Evolutionary conservation across 441 rosid genomes (phyloP).

Genomic region (Arabidopsis hybrid): DNA sequence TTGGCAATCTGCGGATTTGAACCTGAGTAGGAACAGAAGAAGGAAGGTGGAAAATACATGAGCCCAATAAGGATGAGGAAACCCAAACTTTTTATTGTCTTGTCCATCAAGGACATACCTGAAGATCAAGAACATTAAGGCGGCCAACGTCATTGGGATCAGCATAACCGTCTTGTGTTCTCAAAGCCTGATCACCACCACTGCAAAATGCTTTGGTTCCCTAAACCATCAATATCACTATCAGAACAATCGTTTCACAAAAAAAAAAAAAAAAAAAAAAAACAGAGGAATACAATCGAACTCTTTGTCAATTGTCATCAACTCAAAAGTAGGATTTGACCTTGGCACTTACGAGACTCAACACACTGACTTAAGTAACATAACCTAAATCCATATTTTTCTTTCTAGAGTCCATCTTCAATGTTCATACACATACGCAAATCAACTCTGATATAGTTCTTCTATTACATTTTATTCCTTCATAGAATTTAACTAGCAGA

Average conservation of each 20-base stretch:
- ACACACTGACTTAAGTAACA: background rate
- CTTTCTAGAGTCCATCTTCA: background rate
- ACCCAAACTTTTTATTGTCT: background rate
- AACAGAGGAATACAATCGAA: background rate
- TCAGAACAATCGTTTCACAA: slow-evolving; percentile 23
- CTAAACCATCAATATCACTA: slow-evolving; percentile 45
- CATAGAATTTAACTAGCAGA: background rate
- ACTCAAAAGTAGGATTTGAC: background rate
- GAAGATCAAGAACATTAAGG: slow-evolving; percentile 87
- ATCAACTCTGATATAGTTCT: background rate
- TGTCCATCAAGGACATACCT: slow-evolving; percentile 51
- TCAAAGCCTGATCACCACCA: slow-evolving; percentile 87
- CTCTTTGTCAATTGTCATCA: slow-evolving; percentile 8
- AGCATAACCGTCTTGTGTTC: slow-evolving; percentile 80
- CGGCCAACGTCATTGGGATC: slow-evolving; percentile 73
- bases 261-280: background rate
- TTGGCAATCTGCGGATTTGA: slow-evolving; percentile 92
- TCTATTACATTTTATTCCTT: background rate
- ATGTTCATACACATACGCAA: background rate
- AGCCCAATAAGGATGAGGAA: background rate
- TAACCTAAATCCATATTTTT: background rate
- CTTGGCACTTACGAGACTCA: background rate
- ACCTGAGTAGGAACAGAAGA: slow-evolving; percentile 54
- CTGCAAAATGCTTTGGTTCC: slow-evolving; percentile 93
- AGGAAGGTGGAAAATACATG: slow-evolving; percentile 1